Conservation (phyloP, 2,329 filamentous ascomycete genomes). For the Nigrograna mackinnonii region DNA sequence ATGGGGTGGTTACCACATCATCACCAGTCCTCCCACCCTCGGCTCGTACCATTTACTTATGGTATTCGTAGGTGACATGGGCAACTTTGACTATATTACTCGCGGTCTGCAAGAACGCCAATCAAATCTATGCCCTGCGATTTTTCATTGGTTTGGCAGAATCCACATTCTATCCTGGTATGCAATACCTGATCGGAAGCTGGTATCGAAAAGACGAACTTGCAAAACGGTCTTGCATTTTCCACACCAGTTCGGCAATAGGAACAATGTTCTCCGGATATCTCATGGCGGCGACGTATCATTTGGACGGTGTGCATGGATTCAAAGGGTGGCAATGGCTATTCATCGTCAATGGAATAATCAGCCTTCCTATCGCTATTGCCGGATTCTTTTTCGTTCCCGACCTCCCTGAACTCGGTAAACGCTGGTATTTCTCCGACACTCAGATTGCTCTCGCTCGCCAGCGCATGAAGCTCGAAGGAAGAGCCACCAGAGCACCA, state of each 20-base stretch:
- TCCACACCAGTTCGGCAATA: conserved; percentile 53
- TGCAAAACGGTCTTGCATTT: conserved; percentile 57
- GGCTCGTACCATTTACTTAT: neutral
- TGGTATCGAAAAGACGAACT: conserved; percentile 57
- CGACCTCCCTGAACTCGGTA: conserved; percentile 55
- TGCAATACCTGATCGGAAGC: conserved; percentile 56
- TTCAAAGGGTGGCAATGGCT: conserved; percentile 59
- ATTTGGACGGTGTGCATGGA: conserved; percentile 51
- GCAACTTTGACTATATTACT: too few relatives aligned
- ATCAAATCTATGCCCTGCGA: conserved; percentile 51
- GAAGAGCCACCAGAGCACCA: conserved; percentile 47
- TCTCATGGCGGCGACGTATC: conserved; percentile 58
- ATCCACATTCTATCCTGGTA: conserved; percentile 56
- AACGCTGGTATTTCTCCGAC: conserved; percentile 52
- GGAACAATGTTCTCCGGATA: conserved; percentile 56
- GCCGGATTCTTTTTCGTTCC: conserved; percentile 54
- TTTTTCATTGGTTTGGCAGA: conserved; percentile 57
- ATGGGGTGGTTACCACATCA: too few relatives aligned
- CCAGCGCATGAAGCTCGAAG: conserved; percentile 56
- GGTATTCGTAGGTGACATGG: too few relatives aligned
- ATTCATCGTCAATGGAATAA: conserved; percentile 59
- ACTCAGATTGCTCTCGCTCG: conserved; percentile 50
- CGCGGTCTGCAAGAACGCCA: conserved; percentile 42
- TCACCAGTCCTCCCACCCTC: conserved; percentile 54
- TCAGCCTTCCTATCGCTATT: conserved; percentile 55